Base-by-base conservation (phyloP, 2,329 filamentous ascomycete species). In the Lasiodiplodia theobromae region DNA sequence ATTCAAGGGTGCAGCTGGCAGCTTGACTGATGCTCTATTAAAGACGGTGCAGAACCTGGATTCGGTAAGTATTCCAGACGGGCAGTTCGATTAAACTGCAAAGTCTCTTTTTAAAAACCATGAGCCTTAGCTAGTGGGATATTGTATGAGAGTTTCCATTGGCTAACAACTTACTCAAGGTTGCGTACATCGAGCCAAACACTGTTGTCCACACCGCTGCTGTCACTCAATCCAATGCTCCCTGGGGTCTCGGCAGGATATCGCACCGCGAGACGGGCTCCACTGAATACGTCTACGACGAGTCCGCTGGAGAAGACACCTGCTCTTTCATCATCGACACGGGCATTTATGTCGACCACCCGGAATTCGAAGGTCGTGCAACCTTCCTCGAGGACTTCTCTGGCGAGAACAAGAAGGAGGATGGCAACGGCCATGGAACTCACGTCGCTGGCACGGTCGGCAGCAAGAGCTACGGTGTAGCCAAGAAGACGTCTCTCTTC, bases 211-310 rank as follows among this genome's bases (percentile, higher is more conserved):
- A 94, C 85, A 93, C 92, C 68, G 72, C 71, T 44, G 77, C 82
- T 14, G 77, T 82, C 72, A 86, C 88, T 6, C 93, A 99, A 88
- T 96, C 93, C 86, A 91, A 92, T 80, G 92, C 96, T 71, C 96
- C 96, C 18, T 99, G 96, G 96, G 96, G 96, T 85, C 88, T 99
- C 73, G 96, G 96, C 74, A 93, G 96, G 89, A 92, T 99, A 84
- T 99, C 96, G 31, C 96, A 99, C 86, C 93, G 96, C 74, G 87
- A 96, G 72, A 80, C 92, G 75, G 94, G 89, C 81, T 98, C 95
- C 86, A 98, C 97, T 89, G 97, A 98, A 85, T 99, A 99, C 86
- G 88, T 98, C 40, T 99, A 95, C 81, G 96, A 99, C 83, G 97
- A 98, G 87, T 99, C 98, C 78, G 96, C 94, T 71, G 82, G 82